Percentiles rank a stretch among this genome's conserved stretches.
Evolutionary conservation across 2,329 filamentous ascomycete species (phyloP).

Genomic region (Camillea tinctor): DNA sequence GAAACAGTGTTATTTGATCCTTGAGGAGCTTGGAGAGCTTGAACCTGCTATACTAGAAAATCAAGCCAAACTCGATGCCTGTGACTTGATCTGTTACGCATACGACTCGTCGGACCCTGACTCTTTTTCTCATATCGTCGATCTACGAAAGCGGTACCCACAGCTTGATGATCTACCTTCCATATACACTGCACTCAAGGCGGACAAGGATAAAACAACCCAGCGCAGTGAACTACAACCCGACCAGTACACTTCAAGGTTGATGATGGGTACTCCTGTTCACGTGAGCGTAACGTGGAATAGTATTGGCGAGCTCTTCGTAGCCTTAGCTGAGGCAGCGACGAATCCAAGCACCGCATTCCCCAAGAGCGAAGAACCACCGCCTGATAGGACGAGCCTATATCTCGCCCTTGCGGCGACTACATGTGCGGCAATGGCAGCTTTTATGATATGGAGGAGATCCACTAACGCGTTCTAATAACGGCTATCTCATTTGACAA

Average conservation of each 20-base stretch:
- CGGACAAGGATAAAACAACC: constrained; percentile 94
- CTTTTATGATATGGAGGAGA: constrained; percentile 63
- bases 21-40: constrained; percentile 93
- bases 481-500: neutral
- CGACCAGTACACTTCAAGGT: constrained; percentile 80
- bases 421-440: constrained; percentile 61
- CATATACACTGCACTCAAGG: constrained; percentile 91
- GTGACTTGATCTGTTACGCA: constrained; percentile 90
- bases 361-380: constrained; percentile 84
- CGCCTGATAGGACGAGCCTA: constrained; percentile 77
- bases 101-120: constrained; percentile 98
- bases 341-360: constrained; percentile 87
- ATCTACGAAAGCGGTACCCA: constrained; percentile 73
- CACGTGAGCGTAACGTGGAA: constrained; percentile 95
- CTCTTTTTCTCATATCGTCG: constrained; percentile 88
- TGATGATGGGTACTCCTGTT: constrained; percentile 87
- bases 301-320: constrained; percentile 91
- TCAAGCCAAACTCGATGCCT: constrained; percentile 82
- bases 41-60: constrained; percentile 95
- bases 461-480: constrained; percentile 45
- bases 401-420: constrained; percentile 82
- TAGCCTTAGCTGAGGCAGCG: constrained; percentile 85
- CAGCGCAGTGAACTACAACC: constrained; percentile 89
- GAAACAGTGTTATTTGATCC: constrained; percentile 94
- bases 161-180: constrained; percentile 86